These are phyloP conservation scores for Tulasnella sp. DNA, from an alignment of 768 basidiomycete genomes.

Conservation along the genomic window DNA sequence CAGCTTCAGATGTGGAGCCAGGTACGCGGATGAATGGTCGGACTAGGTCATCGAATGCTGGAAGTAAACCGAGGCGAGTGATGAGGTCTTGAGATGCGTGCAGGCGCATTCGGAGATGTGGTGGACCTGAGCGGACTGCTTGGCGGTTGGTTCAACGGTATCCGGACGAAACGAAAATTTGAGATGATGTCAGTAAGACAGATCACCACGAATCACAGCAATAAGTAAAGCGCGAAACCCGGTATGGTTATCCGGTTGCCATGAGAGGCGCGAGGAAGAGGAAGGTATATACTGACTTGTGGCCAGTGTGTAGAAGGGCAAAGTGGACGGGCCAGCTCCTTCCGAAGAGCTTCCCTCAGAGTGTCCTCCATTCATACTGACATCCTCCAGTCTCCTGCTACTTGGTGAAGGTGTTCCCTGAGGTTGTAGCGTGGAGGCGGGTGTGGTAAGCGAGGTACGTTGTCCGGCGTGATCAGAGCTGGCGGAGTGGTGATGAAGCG, in stretches of 20 bases:
- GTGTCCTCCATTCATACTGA: neutral
- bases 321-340: constrained; percentile 10
- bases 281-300: neutral
- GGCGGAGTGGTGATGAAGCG: constrained; percentile 15
- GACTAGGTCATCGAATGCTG: constrained; percentile 25
- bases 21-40: constrained; percentile 27
- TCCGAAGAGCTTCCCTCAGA: neutral
- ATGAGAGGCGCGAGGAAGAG: neutral
- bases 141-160: neutral
- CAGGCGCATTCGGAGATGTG: constrained; percentile 24
- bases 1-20: neutral
- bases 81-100: constrained; percentile 27
- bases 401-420: neutral
- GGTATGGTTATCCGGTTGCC: neutral
- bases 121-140: constrained; percentile 7
- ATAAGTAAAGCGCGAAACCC: neutral
- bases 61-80: constrained; percentile 23
- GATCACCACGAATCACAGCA: neutral
- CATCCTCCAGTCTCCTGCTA: neutral
- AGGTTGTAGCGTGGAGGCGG: neutral
- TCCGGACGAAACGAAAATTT: neutral
- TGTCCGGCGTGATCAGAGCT: neutral
- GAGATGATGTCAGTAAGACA: neutral
- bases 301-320: constrained; percentile 16
- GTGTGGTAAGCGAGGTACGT: neutral